Base-by-base conservation (phyloP, 495 filamentous ascomycete genomes). In the Penicillium goetzii region DNA sequence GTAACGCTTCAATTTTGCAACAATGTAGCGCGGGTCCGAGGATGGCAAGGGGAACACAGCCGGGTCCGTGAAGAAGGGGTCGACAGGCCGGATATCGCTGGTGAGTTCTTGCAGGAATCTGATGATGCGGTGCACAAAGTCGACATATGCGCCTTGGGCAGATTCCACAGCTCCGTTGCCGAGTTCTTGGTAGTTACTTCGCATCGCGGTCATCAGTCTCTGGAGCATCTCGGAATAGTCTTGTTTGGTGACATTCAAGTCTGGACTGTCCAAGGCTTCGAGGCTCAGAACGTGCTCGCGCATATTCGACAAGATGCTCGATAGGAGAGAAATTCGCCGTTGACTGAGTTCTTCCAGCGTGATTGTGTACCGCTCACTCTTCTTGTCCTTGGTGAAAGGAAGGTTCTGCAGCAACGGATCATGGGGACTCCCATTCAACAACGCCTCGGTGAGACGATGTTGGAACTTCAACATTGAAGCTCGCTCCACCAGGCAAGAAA, bases 21-120 rank as follows among this genome's bases (percentile, higher is more conserved):
- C 85, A 34, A 91, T 86, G 72, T 91, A 91, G 1, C 79, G 83
- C 4, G 89, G 89, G 63, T 92, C 89, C 0, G 72, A 78, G 21
- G 80, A 79, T 17, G 89, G 89, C 33, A 90, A 74, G 7, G 89
- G 89, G 71, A 92, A 92, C 0, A 83, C 73, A 26, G 80, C 70
- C 10, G 86, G 84, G 60, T 91, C 84, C 2, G 84, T 90, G 76
- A 92, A 92, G 79, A 88, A 92, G 3, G 72, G 69, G 61, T 90
- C 86, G 50, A 92, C 81, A 0, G 79, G 77, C 63, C 82, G 83
- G 28, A 92, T 88, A 52, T 87, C 83, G 47, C 81, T 76, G 11
- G 84, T 86, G 62, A 91, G 81, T 65, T 92, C 87, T 66, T 91
- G 86, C 26, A 91, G 69, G 62, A 85, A 83, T 56, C 83, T 79